Evolutionary conservation across 495 filamentous ascomycete genomes (phyloP).

Genomic region (Penicillium taxi): DNA sequence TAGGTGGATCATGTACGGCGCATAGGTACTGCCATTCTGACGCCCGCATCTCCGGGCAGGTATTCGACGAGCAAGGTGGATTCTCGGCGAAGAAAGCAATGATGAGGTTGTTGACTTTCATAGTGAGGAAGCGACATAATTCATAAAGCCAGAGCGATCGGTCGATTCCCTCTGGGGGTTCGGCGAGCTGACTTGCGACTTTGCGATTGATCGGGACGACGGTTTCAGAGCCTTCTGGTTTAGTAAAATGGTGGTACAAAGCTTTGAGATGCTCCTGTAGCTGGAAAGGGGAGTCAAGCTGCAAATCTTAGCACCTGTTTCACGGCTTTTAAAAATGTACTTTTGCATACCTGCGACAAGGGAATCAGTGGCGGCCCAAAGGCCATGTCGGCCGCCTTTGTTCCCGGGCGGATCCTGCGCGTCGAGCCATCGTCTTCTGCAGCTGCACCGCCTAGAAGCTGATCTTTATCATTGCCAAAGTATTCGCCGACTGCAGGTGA

Average conservation of each 20-base stretch:
- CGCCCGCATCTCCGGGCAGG: conserved; percentile 97
- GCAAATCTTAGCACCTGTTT: conserved; percentile 16
- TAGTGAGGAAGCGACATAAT: conserved; percentile 86
- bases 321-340: neutral
- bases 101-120: conserved; percentile 86
- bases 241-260: conserved; percentile 72
- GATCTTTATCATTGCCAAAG: conserved; percentile 30
- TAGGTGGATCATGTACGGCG: conserved; percentile 91
- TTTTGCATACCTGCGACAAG: conserved; percentile 60
- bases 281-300: conserved; percentile 94
- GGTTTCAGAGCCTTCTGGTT: conserved; percentile 46
- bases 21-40: conserved; percentile 99
- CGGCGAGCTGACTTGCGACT: conserved; percentile 63
- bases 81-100: conserved; percentile 85
- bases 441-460: conserved; percentile 33
- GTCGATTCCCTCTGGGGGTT: conserved; percentile 71
- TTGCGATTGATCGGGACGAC: conserved; percentile 62
- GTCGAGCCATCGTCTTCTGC: conserved; percentile 57
- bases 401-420: conserved; percentile 85
- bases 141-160: conserved; percentile 93
- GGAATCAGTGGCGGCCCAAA: conserved; percentile 83
- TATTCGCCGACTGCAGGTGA: conserved; percentile 60
- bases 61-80: conserved; percentile 74
- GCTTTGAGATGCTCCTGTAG: conserved; percentile 97
- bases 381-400: conserved; percentile 81